Evolutionary conservation across 108 stramenopile genomes (phyloP).

Genomic region (Stephanodiscus triporus): DNA sequence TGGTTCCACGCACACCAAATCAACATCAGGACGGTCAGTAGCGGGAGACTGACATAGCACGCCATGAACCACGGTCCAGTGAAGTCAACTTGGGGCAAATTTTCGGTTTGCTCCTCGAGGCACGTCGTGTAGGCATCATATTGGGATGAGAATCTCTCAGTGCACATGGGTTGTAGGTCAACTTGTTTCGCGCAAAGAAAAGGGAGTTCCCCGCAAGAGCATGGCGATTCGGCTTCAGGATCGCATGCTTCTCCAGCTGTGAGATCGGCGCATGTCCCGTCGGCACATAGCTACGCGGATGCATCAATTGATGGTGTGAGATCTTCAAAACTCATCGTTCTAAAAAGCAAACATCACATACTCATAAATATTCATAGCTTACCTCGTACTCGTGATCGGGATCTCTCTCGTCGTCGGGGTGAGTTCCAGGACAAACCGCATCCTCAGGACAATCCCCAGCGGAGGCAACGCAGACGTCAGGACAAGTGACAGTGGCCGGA

Average conservation of each 20-base stretch:
- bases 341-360: slow-evolving; percentile 4
- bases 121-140: slow-evolving; percentile 30
- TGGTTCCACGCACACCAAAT: slow-evolving; percentile 63
- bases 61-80: slow-evolving; percentile 44
- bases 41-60: slow-evolving; percentile 39
- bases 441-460: slow-evolving; percentile 12
- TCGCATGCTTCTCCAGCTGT: slow-evolving; percentile 39
- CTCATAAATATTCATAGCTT: neutral
- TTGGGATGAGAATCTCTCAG: slow-evolving; percentile 13
- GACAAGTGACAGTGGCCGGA: slow-evolving; percentile 16
- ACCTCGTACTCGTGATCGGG: neutral
- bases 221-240: slow-evolving; percentile 33
- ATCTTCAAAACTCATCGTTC: too few relatives aligned
- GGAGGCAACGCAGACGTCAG: neutral
- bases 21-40: slow-evolving; percentile 46
- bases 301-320: too few relatives aligned
- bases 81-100: slow-evolving; percentile 34
- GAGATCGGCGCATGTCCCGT: slow-evolving; percentile 54
- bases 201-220: slow-evolving; percentile 18
- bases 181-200: slow-evolving; percentile 33
- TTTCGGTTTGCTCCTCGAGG: slow-evolving; percentile 35
- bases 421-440: slow-evolving; percentile 13
- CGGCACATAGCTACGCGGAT: slow-evolving; percentile 45
- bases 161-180: slow-evolving; percentile 25
- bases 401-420: too few relatives aligned